These are phyloP conservation scores for Lithospermum erythrorhizon DNA, from an alignment of 257 asterid species.

Conservation along the genomic window DNA sequence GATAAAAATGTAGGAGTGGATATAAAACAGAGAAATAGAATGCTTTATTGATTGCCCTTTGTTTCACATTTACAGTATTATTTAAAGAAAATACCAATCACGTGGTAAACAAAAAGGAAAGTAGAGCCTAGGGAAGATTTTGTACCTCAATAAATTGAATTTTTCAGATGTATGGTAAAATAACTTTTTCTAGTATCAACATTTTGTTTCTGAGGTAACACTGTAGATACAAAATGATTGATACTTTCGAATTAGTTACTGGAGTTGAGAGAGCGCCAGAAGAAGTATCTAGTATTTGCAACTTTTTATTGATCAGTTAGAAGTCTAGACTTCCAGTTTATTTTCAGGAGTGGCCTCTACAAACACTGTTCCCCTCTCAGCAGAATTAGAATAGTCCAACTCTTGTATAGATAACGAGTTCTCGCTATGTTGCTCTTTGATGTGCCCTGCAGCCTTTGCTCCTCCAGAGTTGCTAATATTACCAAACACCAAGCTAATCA, in stretches of 20 bases:
- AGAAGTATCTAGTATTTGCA: background rate
- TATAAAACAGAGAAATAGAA: too few relatives aligned
- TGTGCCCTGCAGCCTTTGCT: constrained; percentile 12
- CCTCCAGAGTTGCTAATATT: constrained; percentile 10
- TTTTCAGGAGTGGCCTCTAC: constrained; percentile 18
- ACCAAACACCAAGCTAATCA: constrained; percentile 4
- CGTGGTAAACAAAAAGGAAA: background rate
- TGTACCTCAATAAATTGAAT: background rate
- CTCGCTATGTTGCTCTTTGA: constrained; percentile 16
- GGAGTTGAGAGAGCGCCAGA: background rate
- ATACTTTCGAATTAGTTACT: background rate
- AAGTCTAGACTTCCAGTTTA: constrained; percentile 24
- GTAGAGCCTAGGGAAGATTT: background rate
- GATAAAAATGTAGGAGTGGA: too few relatives aligned
- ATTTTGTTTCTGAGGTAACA: background rate
- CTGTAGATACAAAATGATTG: background rate
- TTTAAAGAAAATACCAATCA: background rate
- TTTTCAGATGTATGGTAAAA: background rate
- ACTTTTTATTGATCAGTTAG: background rate
- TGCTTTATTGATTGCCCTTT: too few relatives aligned
- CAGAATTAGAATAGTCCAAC: constrained; percentile 17
- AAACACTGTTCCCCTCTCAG: constrained; percentile 20
- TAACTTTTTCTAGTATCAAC: background rate
- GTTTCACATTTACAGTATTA: too few relatives aligned
- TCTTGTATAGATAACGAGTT: constrained; percentile 54